Conservation (phyloP, 495 filamentous ascomycete genomes). For the Amniculicola lignicola region DNA sequence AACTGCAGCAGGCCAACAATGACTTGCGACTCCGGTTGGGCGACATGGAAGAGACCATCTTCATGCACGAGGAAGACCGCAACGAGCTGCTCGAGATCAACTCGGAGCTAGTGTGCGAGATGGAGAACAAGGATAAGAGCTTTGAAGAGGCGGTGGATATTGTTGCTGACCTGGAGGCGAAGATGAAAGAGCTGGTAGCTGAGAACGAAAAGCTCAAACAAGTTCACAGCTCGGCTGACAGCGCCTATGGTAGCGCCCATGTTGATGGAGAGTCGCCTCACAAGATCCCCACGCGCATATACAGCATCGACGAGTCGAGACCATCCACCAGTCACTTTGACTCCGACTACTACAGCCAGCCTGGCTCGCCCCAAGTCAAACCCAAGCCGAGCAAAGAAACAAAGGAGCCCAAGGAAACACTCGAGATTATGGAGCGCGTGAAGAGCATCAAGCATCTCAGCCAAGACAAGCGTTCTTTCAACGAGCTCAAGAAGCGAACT, state of each 20-base stretch:
- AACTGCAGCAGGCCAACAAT: slow-evolving; percentile 19
- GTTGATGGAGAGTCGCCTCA: background rate
- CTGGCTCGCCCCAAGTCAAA: slow-evolving; percentile 26
- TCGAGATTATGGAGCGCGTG: slow-evolving; percentile 10
- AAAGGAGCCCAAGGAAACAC: slow-evolving; percentile 12
- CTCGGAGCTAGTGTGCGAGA: slow-evolving; percentile 51
- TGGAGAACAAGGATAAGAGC: slow-evolving; percentile 73
- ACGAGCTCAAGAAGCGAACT: slow-evolving; percentile 24
- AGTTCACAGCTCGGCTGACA: background rate
- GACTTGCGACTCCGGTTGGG: slow-evolving; percentile 7
- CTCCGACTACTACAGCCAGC: slow-evolving; percentile 35
- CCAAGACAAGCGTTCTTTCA: slow-evolving; percentile 3
- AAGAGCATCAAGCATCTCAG: slow-evolving; percentile 15
- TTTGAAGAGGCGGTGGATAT: slow-evolving; percentile 77
- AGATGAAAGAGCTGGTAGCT: slow-evolving; percentile 12
- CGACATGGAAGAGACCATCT: slow-evolving; percentile 38
- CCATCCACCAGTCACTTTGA: slow-evolving; percentile 26
- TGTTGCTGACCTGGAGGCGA: slow-evolving; percentile 69
- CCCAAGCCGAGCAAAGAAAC: too few species aligned
- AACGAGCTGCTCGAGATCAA: slow-evolving; percentile 36
- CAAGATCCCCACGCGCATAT: slow-evolving; percentile 8
- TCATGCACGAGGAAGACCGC: slow-evolving; percentile 34
- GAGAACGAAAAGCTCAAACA: slow-evolving; percentile 10
- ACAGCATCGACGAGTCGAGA: slow-evolving; percentile 28
- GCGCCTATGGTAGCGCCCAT: background rate